Evolutionary conservation across 257 asterid genomes (phyloP).

Genomic region (Scutellaria baicalensis): DNA sequence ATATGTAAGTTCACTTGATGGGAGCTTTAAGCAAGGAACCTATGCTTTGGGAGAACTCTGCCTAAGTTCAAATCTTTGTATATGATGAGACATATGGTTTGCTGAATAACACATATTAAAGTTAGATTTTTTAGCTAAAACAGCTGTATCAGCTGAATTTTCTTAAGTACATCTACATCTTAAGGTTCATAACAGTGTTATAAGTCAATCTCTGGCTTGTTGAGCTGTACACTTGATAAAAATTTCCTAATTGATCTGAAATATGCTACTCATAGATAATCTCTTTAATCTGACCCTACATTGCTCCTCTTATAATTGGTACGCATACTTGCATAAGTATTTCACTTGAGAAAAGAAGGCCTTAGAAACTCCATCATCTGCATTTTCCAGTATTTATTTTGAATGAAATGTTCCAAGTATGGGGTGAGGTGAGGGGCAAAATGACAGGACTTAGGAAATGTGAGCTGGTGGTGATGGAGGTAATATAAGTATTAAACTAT

Average conservation of each 20-base stretch:
- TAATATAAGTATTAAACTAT: not conserved
- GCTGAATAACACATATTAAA: not conserved
- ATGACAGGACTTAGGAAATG: not conserved
- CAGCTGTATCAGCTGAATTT: not conserved
- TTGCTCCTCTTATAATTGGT: not conserved
- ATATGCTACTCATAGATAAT: not conserved
- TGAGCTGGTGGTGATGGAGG: not conserved
- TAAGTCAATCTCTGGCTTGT: not conserved
- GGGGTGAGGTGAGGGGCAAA: not conserved
- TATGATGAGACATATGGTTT: not conserved
- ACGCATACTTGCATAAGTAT: not conserved
- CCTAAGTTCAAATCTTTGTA: not conserved
- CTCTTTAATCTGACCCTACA: not conserved
- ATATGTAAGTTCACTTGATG: not conserved
- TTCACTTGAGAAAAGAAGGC: not conserved
- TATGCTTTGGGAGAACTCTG: not conserved
- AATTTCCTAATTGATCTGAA: not conserved
- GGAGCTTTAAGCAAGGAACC: not conserved
- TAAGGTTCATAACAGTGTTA: not conserved
- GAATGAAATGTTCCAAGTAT: not conserved
- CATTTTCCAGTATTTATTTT: not conserved
- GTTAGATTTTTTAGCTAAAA: not conserved
- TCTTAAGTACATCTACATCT: not conserved
- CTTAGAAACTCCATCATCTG: not conserved
- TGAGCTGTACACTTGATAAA: not conserved